Base-by-base conservation (phyloP, 2,329 filamentous ascomycete genomes). In the Stagonosporopsis cucurbitacearum region DNA sequence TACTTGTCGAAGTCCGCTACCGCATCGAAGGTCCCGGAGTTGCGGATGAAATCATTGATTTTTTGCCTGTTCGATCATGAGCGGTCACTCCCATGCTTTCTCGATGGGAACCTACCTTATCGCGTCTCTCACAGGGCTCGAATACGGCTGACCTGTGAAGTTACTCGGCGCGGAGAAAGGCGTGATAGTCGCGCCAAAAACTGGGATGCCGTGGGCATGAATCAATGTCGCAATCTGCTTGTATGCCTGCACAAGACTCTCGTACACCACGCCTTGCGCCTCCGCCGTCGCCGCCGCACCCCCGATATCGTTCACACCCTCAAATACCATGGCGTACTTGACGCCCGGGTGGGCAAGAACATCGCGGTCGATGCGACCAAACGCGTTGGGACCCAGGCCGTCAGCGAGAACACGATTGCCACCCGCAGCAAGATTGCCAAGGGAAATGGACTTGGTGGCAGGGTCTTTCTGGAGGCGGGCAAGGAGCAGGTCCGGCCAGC, bases 371-470 rank as follows among this genome's bases (percentile, higher is more conserved):
- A 89, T 81, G 4, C 87, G 83, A 36, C 80, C 77, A 28, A 88
- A 74, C 0, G 84, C 81, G 33, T 83, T 85, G 2, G 87, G 87
- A 0, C 88, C 87, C 0, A 88, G 78, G 0, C 87, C 84, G 47
- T 87, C 86, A 9, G 76, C 74, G 0, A 90, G 79, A 2, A 90
- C 80, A 0, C 85, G 77, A 71, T 90, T 90, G n/a, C 87, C 88
- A 40, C 87, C 87, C 1, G 87, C 87, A 1, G 86, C 87, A 72
- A 89, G 84, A 75, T 90, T 89, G 59, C 81, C 78, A 12, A 89
- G 74, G 12, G 81, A 80, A 46, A 89, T 80, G 57, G 81, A 74
- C 20, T 74, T 76, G 42, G 82, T 80, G 12, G 70, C 60, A 9
- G 70, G 67, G 42, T 23, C 44, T 41, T 64, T 78, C 68, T 61